Conservation (phyloP, 371 early-diverging fungal species). For the Actinomucor elegans region DNA sequence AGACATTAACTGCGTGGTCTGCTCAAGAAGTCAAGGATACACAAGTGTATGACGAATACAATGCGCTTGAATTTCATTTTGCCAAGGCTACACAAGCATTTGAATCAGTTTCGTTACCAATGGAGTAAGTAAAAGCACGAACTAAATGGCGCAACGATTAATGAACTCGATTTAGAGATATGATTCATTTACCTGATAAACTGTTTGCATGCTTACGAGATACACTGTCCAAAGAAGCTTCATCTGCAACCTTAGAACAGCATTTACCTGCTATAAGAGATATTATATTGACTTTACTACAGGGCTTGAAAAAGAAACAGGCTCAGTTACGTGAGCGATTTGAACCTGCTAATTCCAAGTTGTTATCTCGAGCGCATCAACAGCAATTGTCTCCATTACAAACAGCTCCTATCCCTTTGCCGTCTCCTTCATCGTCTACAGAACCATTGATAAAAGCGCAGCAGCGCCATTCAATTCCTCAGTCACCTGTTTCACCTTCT, state of each 20-base stretch:
- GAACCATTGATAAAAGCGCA: slow-evolving; percentile 1
- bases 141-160: not conserved
- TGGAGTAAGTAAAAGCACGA: slow-evolving; percentile 46
- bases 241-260: slow-evolving; percentile 46
- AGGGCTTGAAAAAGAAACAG: slow-evolving; percentile 57
- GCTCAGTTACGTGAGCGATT: slow-evolving; percentile 37
- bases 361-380: not conserved
- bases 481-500: slow-evolving; percentile 7
- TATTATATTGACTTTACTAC: slow-evolving; percentile 52
- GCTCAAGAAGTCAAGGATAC: slow-evolving; percentile 31
- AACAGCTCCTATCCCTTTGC: slow-evolving; percentile 1
- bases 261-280: slow-evolving; percentile 58
- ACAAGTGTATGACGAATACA: slow-evolving; percentile 52
- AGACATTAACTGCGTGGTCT: slow-evolving; percentile 59
- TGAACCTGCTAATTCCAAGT: slow-evolving; percentile 2
- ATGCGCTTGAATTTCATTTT: slow-evolving; percentile 46
- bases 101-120: slow-evolving; percentile 43
- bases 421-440: slow-evolving; percentile 3
- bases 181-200: slow-evolving; percentile 52
- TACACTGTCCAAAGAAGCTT: slow-evolving; percentile 48
- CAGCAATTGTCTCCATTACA: not conserved
- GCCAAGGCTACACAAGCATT: slow-evolving; percentile 45
- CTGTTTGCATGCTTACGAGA: slow-evolving; percentile 46
- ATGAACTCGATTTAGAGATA: slow-evolving; percentile 32
- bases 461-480: not conserved